Evolutionary conservation across 345 rosid species (phyloP).

Genomic region (Citrus hindsii): DNA sequence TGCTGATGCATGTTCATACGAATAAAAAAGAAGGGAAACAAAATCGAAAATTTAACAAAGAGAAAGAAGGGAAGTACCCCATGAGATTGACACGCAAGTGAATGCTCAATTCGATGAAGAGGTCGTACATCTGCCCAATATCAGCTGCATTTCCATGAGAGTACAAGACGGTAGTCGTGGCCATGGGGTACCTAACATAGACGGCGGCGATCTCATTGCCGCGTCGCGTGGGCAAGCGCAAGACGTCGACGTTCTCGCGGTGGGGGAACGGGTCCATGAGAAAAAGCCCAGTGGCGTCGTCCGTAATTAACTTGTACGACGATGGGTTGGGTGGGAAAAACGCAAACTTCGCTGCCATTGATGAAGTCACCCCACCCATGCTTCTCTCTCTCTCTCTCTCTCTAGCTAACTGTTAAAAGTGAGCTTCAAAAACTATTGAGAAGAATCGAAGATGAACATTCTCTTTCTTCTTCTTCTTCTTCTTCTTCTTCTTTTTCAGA

Average conservation of each 20-base stretch:
- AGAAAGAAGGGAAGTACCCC: constrained; percentile 50
- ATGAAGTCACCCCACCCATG: constrained; percentile 94
- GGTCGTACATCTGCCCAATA: constrained; percentile 98
- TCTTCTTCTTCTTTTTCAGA: neutral
- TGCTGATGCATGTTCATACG: neutral
- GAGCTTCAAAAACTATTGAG: constrained; percentile 18
- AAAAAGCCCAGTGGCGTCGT: constrained; percentile 54
- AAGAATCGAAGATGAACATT: constrained; percentile 2
- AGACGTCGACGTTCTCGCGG: constrained; percentile 81
- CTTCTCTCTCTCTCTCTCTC: neutral
- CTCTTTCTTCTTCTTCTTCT: neutral
- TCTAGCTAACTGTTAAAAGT: neutral
- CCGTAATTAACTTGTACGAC: constrained; percentile 64
- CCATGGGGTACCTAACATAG: constrained; percentile 84
- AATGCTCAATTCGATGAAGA: constrained; percentile 88
- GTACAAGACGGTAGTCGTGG: constrained; percentile 77
- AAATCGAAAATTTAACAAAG: neutral
- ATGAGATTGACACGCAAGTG: constrained; percentile 85
- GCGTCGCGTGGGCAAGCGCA: constrained; percentile 68
- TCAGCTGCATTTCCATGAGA: constrained; percentile 97
- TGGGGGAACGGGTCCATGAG: constrained; percentile 76
- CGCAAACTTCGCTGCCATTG: constrained; percentile 98
- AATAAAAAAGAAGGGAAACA: neutral
- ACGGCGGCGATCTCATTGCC: constrained; percentile 81
- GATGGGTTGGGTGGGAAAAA: constrained; percentile 96